Evolutionary conservation across 169 alveolate genomes (phyloP).

Genomic region (Plasmodium sp.): DNA sequence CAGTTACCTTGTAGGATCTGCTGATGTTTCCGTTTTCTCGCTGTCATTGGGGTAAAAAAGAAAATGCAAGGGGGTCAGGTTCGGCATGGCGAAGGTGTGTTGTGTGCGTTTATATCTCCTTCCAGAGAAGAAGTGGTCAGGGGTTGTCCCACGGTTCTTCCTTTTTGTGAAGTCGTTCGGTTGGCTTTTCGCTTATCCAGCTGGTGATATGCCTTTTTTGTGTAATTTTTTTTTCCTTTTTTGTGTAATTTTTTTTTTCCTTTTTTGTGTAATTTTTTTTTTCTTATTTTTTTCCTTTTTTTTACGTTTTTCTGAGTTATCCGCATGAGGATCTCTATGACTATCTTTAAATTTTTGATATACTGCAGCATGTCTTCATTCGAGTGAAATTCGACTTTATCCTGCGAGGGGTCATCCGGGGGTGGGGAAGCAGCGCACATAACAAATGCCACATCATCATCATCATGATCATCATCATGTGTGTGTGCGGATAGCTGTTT

Average conservation of each 20-base stretch:
- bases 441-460: background rate
- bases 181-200: background rate
- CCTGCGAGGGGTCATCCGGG: background rate
- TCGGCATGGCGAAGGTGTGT: background rate
- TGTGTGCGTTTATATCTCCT: background rate
- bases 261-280: too few relatives aligned
- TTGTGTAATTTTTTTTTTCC: background rate
- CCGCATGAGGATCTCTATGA: conserved; percentile 45
- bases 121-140: background rate
- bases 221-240: background rate
- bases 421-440: background rate
- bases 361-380: conserved; percentile 70
- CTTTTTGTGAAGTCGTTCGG: background rate
- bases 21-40: conserved; percentile 73
- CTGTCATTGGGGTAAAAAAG: background rate
- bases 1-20: conserved; percentile 66
- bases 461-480: background rate
- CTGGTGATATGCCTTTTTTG: background rate
- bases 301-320: conserved; percentile 73
- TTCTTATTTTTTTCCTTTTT: too few relatives aligned
- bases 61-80: background rate
- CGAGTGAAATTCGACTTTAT: conserved; percentile 55
- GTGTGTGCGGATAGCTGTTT: background rate
- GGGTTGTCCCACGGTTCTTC: background rate
- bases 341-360: conserved; percentile 34